These are phyloP conservation scores for Ulmus americana DNA, from an alignment of 331 rosid genomes.

Conservation along the genomic window DNA sequence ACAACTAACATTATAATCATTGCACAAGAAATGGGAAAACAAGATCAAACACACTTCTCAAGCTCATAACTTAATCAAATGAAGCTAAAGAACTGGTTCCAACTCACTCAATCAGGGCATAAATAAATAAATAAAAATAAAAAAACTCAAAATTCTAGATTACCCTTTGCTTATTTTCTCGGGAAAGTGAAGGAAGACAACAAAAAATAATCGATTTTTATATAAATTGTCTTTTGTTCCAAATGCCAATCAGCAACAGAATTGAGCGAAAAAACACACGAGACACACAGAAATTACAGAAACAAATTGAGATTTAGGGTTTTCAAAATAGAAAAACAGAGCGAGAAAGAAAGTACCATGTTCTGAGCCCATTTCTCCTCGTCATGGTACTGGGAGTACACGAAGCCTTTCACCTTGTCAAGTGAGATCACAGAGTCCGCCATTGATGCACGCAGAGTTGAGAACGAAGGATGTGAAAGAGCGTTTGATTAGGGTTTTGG, in stretches of 20 bases:
- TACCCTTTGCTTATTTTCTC: not conserved
- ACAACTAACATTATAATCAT: not conserved
- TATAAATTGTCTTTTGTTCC: too few species aligned
- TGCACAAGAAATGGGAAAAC: not conserved
- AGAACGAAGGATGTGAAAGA: not conserved
- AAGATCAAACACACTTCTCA: not conserved
- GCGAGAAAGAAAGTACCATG: constrained; percentile 37
- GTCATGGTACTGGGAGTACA: constrained; percentile 54
- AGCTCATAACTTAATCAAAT: not conserved
- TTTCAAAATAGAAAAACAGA: not conserved
- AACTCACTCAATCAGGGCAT: not conserved
- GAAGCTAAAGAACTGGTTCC: not conserved
- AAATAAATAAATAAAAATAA: too few species aligned
- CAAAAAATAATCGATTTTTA: too few species aligned
- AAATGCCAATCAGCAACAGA: too few species aligned
- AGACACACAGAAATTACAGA: not conserved
- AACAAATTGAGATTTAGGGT: not conserved
- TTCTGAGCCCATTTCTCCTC: constrained; percentile 89
- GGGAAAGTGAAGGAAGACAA: not conserved
- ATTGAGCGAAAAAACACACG: not conserved
- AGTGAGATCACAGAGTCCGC: constrained; percentile 46
- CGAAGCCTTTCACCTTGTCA: constrained; percentile 49
- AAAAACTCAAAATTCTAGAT: not conserved
- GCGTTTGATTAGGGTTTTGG: constrained; percentile 37
- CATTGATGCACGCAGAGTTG: constrained; percentile 35